A percentile compares a stretch with the other conserved stretches of the same genome.
Conservation (phyloP, 805 yeast species). For the Saccharomycopsis schoenii region DNA sequence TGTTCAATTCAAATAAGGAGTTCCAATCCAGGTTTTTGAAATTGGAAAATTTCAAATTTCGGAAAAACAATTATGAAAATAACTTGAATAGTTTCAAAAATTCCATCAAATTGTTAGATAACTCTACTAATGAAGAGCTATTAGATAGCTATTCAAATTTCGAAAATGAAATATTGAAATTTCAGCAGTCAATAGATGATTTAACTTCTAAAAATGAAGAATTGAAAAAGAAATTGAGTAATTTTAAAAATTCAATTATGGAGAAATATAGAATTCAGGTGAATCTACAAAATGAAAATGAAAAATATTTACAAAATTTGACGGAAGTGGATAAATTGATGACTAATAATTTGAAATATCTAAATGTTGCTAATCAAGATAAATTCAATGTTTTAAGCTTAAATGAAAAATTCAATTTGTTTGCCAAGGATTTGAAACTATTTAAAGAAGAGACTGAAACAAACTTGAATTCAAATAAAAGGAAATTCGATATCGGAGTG, state of each 20-base stretch:
- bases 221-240: conserved; percentile 7
- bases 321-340: conserved; percentile 12
- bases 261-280: conserved; percentile 33
- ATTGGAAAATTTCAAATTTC: conserved; percentile 45
- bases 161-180: conserved; percentile 19
- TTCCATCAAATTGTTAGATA: conserved; percentile 37
- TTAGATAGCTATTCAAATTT: conserved; percentile 24
- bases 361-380: background rate
- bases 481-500: background rate
- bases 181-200: conserved; percentile 18
- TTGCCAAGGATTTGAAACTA: background rate
- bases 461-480: background rate
- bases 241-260: conserved; percentile 14
- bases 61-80: conserved; percentile 34
- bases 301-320: conserved; percentile 20
- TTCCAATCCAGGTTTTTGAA: conserved; percentile 64
- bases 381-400: background rate
- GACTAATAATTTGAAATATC: background rate
- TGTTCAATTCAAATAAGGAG: conserved; percentile 72
- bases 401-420: background rate
- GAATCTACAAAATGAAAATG: conserved; percentile 27
- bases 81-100: conserved; percentile 43
- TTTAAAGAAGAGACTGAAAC: background rate
- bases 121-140: conserved; percentile 25
- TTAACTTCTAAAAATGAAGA: background rate